Evolutionary conservation across 2,329 filamentous ascomycete genomes (phyloP).

Genomic region (Daldinia sp.): DNA sequence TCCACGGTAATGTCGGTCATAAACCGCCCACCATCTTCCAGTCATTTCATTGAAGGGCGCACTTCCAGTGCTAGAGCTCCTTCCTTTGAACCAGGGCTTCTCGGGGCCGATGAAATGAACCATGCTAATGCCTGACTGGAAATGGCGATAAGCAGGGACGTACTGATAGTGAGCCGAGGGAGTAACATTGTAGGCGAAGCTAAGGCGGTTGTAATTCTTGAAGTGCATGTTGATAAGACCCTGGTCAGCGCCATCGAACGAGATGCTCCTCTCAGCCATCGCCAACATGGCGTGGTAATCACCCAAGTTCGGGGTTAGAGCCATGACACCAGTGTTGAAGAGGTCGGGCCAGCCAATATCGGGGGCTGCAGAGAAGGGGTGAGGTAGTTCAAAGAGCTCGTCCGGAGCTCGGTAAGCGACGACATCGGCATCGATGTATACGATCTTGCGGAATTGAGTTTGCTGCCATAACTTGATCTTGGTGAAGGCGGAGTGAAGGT

Average conservation of each 20-base stretch:
- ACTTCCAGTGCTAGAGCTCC: slow-evolving; percentile 64
- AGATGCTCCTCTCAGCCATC: slow-evolving; percentile 87
- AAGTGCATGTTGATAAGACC: slow-evolving; percentile 96
- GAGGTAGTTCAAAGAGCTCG: slow-evolving; percentile 81
- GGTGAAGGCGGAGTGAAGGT: slow-evolving; percentile 93
- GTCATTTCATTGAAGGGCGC: slow-evolving; percentile 85
- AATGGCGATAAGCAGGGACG: slow-evolving; percentile 92
- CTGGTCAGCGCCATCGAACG: slow-evolving; percentile 97
- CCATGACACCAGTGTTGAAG: slow-evolving; percentile 99
- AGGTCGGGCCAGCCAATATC: slow-evolving; percentile 98
- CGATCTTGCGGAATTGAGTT: slow-evolving; percentile 88
- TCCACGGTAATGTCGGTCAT: slow-evolving; percentile 83
- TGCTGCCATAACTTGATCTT: slow-evolving; percentile 96
- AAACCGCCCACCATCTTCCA: slow-evolving; percentile 92
- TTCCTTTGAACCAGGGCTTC: slow-evolving; percentile 86
- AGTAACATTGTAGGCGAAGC: slow-evolving; percentile 97
- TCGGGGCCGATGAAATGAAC: slow-evolving; percentile 93
- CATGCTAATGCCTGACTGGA: slow-evolving; percentile 88
- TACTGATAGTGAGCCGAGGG: slow-evolving; percentile 98
- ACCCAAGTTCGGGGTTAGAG: slow-evolving; percentile 84
- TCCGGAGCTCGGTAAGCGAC: slow-evolving; percentile 92
- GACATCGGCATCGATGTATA: slow-evolving; percentile 94
- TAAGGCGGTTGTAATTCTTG: slow-evolving; percentile 85
- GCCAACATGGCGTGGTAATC: slow-evolving; percentile 88
- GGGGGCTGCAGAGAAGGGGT: slow-evolving; percentile 78